Base-by-base conservation (phyloP, 163 green algal species). In the Scenedesmus sp. region DNA sequence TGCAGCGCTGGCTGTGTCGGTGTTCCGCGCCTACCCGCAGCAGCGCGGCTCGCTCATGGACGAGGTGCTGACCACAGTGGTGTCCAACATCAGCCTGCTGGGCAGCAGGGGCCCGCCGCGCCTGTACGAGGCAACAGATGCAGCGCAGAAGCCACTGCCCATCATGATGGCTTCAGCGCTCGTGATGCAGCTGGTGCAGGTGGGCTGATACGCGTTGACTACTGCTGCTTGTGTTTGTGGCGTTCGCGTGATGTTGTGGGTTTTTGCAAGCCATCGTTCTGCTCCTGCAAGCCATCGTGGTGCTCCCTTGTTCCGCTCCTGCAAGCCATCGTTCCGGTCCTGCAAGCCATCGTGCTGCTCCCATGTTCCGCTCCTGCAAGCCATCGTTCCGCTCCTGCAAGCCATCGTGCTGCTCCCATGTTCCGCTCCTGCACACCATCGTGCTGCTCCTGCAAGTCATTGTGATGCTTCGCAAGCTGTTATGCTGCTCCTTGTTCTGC, bases 161-260 rank as follows among this genome's bases (percentile, higher is more conserved):
- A 96, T 98, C 15, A 93, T 96, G 86, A 91, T 96, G 55, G 79
- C 94, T 10, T 95, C 94, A 0, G 96, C 97, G 1, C 90, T 98
- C 18, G 67, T 98, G 77, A 88, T 98, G 91, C 94, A 97, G 90
- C 94, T 98, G 91, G 88, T 98, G 52, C 96, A 98, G 95, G 95
- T 94, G 70, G 90, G 34, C 90, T 94, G 55, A 23, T 7, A 56
- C 56, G 57, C 77, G 26, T 60, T 57, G 77, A 6, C 34, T 46
- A 46, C 34, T 46, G 34, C 34, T 46, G 34, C 34, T 46, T 52
- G 5, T 52, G 4, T 7, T 52, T 52, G 23, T 15, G 46, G 70
- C 23, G 10, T 13, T 46, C 70, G 34, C 15, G 23, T 2, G 5
- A 7, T 79, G 23, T 4, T 13, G 12, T 16, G 70, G 23, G 23